Percentiles rank a stretch among this genome's conserved stretches.
Conservation (phyloP, 257 asterid genomes). For the Anisodus tanguticus region DNA sequence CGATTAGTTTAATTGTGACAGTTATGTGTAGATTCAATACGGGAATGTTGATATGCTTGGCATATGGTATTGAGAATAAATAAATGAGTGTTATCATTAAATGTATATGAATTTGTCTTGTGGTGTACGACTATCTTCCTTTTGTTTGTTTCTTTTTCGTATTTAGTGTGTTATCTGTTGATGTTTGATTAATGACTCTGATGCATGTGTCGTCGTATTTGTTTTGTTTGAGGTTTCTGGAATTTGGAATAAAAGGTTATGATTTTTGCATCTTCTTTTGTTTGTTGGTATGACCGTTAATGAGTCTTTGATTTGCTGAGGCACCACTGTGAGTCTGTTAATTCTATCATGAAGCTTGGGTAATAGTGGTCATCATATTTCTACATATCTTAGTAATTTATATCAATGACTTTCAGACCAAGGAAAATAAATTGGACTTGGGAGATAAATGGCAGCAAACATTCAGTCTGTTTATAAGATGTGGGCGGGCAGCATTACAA, state of each 20-base stretch:
- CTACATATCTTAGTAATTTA: background rate
- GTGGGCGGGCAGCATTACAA: background rate
- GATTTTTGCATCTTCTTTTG: background rate
- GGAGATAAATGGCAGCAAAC: conserved; percentile 19
- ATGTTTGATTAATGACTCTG: background rate
- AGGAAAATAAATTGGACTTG: background rate
- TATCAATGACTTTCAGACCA: background rate
- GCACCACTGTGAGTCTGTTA: background rate
- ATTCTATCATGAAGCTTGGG: background rate
- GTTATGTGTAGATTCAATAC: background rate
- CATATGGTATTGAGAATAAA: conserved; percentile 1
- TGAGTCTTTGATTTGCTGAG: conserved; percentile 13
- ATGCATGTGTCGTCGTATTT: background rate
- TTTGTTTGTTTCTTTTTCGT: background rate
- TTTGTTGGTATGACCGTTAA: background rate
- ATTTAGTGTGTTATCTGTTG: background rate
- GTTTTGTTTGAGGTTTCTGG: background rate
- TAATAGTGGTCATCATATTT: background rate
- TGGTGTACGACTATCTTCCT: background rate
- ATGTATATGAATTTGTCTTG: background rate
- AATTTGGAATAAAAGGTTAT: background rate
- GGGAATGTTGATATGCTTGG: background rate
- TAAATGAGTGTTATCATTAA: background rate
- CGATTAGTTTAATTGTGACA: background rate
- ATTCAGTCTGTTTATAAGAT: conserved; percentile 1